phyloP scores from a whole-genome alignment of 148 eudicot species.

The Rhododendron ferrugineum region DNA sequence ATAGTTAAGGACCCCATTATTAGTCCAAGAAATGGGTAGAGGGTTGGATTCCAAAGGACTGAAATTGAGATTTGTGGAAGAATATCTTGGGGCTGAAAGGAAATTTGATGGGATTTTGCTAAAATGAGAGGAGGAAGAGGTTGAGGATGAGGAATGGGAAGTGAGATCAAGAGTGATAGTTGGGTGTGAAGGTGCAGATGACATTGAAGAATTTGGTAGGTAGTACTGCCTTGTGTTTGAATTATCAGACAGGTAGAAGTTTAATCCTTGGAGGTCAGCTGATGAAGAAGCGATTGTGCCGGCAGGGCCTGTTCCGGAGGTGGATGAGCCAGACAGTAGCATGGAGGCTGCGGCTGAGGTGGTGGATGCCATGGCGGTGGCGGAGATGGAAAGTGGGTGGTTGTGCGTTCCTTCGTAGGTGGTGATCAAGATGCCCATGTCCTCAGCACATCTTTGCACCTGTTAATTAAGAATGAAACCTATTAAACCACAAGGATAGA shows the following conservation, averaged over 20 bases:
- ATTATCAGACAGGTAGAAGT: constrained; percentile 38
- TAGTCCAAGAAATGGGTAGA: constrained; percentile 10
- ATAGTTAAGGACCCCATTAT: constrained; percentile 22
- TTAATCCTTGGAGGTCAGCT: constrained; percentile 34
- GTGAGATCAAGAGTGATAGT: constrained; percentile 86
- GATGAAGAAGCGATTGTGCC: constrained; percentile 9
- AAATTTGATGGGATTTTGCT: constrained; percentile 19
- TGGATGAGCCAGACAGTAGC: constrained; percentile 66
- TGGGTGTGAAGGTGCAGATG: constrained; percentile 51
- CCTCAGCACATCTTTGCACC: constrained; percentile 91
- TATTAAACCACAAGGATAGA: background rate
- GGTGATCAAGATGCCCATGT: constrained; percentile 75
- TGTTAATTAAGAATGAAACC: constrained; percentile 9
- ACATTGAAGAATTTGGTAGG: constrained; percentile 41
- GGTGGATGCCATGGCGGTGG: constrained; percentile 87
- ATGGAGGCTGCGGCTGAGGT: constrained; percentile 83
- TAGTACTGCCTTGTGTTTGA: constrained; percentile 35
- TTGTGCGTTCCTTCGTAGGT: constrained; percentile 94
- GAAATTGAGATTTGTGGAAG: constrained; percentile 59
- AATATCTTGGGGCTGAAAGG: constrained; percentile 29
- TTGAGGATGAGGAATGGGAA: constrained; percentile 6
- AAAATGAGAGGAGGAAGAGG: constrained; percentile 26
- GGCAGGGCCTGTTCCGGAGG: constrained; percentile 21
- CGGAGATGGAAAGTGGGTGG: constrained; percentile 75
- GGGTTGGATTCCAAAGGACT: constrained; percentile 44